Evolutionary conservation across 1,139 yeast species (phyloP).

Genomic region (Blastobotrys apis): DNA sequence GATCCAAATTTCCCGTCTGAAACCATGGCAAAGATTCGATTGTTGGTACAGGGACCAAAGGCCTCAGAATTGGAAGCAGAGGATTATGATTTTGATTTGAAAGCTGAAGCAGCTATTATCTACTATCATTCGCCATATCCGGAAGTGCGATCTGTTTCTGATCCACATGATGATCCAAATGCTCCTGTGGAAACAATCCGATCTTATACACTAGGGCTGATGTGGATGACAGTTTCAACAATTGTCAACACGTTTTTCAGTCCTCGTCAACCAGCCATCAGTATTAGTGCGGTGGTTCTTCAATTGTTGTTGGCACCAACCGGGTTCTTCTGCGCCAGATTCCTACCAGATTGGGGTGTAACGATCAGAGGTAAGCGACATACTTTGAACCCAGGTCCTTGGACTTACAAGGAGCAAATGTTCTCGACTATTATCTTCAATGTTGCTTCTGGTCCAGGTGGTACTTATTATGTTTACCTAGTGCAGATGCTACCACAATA

Average conservation of each 20-base stretch:
- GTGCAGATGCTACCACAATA: constrained; percentile 42
- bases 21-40: constrained; percentile 34
- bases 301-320: constrained; percentile 56
- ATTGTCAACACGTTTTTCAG: constrained; percentile 54
- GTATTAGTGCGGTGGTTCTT: constrained; percentile 44
- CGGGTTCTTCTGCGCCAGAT: constrained; percentile 7
- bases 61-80: constrained; percentile 10
- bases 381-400: constrained; percentile 54
- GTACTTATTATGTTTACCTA: constrained; percentile 37
- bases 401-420: constrained; percentile 69
- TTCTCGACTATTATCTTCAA: constrained; percentile 48
- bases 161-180: constrained; percentile 33
- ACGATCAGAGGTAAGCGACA: constrained; percentile 37
- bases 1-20: constrained; percentile 49
- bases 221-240: constrained; percentile 53
- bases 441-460: constrained; percentile 2
- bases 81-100: constrained; percentile 29
- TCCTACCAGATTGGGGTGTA: constrained; percentile 47
- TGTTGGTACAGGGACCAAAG: constrained; percentile 25
- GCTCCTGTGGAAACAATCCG: constrained; percentile 50
- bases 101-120: constrained; percentile 30
- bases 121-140: constrained; percentile 56
- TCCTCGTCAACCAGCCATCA: constrained; percentile 49
- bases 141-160: constrained; percentile 55
- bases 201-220: constrained; percentile 48